Evolutionary conservation across 164 flowering plant genomes (phyloP).

Genomic region (Magnolia officinalis): DNA sequence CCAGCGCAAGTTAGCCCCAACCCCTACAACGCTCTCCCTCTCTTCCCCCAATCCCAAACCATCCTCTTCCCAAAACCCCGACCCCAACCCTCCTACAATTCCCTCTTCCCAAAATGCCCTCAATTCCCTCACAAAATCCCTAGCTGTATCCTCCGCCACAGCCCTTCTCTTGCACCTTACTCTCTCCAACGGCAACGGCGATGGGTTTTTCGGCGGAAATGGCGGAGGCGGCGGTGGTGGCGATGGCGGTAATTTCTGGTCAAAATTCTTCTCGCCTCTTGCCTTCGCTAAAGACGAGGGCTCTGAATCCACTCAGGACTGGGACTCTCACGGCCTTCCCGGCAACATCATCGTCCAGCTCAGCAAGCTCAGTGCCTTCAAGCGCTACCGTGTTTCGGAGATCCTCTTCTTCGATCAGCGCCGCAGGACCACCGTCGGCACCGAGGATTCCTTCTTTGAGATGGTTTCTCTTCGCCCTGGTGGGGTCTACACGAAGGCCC

Average conservation of each 20-base stretch:
- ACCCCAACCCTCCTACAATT: background rate
- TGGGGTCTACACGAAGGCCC: constrained; percentile 75
- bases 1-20: constrained; percentile 1
- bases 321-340: constrained; percentile 88
- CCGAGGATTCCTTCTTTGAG: constrained; percentile 89
- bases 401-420: constrained; percentile 61
- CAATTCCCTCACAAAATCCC: constrained; percentile 28
- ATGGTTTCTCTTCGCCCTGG: constrained; percentile 85
- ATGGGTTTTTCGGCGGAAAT: constrained; percentile 13
- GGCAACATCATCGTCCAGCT: constrained; percentile 72
- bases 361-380: constrained; percentile 73
- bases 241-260: constrained; percentile 54
- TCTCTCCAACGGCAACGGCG: constrained; percentile 18
- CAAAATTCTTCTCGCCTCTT: constrained; percentile 31
- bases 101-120: constrained; percentile 11
- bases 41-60: constrained; percentile 1
- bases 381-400: constrained; percentile 75
- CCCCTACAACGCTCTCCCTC: background rate
- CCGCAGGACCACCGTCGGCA: constrained; percentile 39
- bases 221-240: constrained; percentile 29
- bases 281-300: constrained; percentile 65
- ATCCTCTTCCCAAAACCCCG: constrained; percentile 13
- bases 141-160: constrained; percentile 32
- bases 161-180: constrained; percentile 18
- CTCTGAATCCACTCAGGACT: constrained; percentile 31